These are phyloP conservation scores for Microbotryum saponariae DNA, from an alignment of 1,284 basidiomycete species.

Conservation along the genomic window DNA sequence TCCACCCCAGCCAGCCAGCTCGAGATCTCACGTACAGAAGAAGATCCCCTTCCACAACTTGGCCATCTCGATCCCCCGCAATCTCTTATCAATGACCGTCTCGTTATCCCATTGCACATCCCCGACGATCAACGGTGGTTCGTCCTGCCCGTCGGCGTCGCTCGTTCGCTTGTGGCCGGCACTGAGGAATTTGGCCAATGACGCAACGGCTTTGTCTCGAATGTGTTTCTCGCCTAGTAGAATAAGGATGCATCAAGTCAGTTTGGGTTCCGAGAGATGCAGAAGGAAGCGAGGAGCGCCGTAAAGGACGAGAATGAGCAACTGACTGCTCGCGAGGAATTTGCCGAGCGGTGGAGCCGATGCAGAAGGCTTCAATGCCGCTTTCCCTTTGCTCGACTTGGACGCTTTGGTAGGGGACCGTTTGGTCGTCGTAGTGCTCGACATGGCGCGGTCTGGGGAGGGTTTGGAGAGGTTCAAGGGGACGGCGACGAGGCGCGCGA, in stretches of 20 bases:
- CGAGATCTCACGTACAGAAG: slow-evolving; percentile 61
- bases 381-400: no score
- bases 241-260: not conserved
- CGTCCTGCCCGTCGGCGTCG: slow-evolving; percentile 39
- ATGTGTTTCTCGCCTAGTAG: slow-evolving; percentile 28
- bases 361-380: slow-evolving; percentile 2
- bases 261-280: not conserved
- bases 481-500: no score
- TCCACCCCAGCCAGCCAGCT: not conserved
- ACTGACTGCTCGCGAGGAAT: slow-evolving; percentile 76
- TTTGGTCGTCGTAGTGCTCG: no score
- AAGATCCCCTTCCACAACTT: slow-evolving; percentile 98
- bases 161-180: slow-evolving; percentile 13
- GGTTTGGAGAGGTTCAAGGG: no score
- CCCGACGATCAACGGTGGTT: slow-evolving; percentile 24
- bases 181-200: slow-evolving; percentile 31
- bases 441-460: no score
- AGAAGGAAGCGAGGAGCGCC: not conserved
- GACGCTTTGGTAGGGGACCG: no score
- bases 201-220: slow-evolving; percentile 30
- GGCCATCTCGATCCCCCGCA: slow-evolving; percentile 67
- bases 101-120: slow-evolving; percentile 32
- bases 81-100: slow-evolving; percentile 29
- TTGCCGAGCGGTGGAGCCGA: slow-evolving; percentile 61
- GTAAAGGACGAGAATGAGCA: slow-evolving; percentile 47